phyloP scores from a whole-genome alignment of 2,329 filamentous ascomycete genomes.

The Cladosporium sp. region DNA sequence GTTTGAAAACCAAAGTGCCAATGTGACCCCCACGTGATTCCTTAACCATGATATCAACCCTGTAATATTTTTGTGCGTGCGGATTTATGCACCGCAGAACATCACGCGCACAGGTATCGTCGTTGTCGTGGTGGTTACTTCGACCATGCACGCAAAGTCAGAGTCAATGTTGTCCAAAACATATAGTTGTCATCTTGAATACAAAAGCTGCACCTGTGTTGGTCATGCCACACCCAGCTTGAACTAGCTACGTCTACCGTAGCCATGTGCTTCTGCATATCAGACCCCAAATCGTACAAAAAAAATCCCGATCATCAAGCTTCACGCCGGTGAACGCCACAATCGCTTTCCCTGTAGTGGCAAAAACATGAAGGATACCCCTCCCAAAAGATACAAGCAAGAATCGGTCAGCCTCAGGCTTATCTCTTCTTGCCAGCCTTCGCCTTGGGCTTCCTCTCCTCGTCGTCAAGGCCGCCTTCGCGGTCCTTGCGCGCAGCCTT shows the following conservation, averaged over 20 bases:
- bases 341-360: constrained; percentile 3
- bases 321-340: not conserved
- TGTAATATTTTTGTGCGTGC: not conserved
- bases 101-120: not conserved
- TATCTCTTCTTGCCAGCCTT: constrained; percentile 23
- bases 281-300: constrained; percentile 1
- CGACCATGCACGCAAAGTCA: not conserved
- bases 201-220: not conserved
- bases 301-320: not conserved
- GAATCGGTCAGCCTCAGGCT: not conserved
- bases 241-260: not conserved
- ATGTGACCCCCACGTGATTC: not conserved
- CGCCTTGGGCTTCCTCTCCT: constrained; percentile 67
- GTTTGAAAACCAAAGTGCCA: not conserved
- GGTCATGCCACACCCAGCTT: constrained; percentile 1
- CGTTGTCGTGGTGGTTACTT: not conserved
- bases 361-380: not conserved
- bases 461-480: constrained; percentile 55
- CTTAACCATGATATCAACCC: not conserved
- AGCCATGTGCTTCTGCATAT: not conserved
- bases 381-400: not conserved
- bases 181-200: not conserved
- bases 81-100: not conserved
- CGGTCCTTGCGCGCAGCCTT: constrained; percentile 70
- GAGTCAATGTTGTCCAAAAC: not conserved